A percentile compares a stretch with the other conserved stretches of the same genome.
These are phyloP conservation scores for Coemansia sp. DNA, from an alignment of 192 early-diverging fungal species.

Conservation along the genomic window DNA sequence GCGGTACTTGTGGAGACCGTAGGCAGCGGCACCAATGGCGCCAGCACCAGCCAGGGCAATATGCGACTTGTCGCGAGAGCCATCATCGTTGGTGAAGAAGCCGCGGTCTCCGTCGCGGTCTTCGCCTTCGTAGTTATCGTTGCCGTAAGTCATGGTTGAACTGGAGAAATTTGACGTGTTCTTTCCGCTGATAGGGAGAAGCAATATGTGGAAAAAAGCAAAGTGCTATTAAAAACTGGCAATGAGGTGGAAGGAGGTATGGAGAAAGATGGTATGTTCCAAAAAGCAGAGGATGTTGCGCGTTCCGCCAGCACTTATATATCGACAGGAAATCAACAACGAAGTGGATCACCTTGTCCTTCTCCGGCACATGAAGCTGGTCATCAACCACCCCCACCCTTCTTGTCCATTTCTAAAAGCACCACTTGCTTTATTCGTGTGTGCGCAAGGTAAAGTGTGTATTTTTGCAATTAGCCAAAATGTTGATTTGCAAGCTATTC, in stretches of 20 bases:
- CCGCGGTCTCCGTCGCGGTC: neutral
- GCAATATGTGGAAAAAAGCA: no score
- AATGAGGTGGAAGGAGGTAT: neutral
- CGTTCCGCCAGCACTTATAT: neutral
- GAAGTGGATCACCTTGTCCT: neutral
- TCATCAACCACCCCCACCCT: neutral
- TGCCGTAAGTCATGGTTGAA: neutral
- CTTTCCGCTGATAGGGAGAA: no score
- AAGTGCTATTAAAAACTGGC: neutral
- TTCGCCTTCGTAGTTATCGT: neutral
- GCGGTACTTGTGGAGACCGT: slow-evolving; percentile 19
- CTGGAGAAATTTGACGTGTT: neutral
- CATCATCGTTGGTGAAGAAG: slow-evolving; percentile 24
- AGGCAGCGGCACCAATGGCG: slow-evolving; percentile 14
- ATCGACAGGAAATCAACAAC: neutral
- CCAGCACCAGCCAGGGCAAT: slow-evolving; percentile 1
- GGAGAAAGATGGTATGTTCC: neutral
- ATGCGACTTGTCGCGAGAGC: slow-evolving; percentile 9
- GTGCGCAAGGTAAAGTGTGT: neutral
- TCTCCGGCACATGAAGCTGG: neutral
- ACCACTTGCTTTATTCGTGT: neutral
- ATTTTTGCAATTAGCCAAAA: neutral
- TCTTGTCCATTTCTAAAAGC: neutral
- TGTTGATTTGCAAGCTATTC: neutral
- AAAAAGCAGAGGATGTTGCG: neutral